phyloP scores from a whole-genome alignment of 2,329 filamentous ascomycete species.

The Pseudonectria buxi region DNA sequence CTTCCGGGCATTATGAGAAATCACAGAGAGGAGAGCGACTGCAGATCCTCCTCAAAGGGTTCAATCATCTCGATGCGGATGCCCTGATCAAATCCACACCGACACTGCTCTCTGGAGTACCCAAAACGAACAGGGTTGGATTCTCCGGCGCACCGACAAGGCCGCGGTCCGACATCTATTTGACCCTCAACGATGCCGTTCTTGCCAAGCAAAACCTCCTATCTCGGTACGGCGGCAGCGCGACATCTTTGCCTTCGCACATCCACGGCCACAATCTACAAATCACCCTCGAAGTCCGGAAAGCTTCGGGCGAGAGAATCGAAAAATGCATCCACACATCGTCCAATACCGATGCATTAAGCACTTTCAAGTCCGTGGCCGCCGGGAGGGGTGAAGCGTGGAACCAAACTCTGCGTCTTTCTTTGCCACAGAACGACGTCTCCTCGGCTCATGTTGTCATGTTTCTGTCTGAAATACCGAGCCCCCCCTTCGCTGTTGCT shows the following conservation, averaged over 20 bases:
- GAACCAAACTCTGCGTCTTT: constrained; percentile 81
- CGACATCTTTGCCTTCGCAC: constrained; percentile 59
- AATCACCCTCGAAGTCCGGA: constrained; percentile 81
- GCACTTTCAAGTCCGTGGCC: constrained; percentile 82
- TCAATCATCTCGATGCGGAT: constrained; percentile 71
- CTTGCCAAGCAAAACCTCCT: constrained; percentile 67
- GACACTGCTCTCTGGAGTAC: constrained; percentile 74
- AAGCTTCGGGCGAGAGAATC: constrained; percentile 69
- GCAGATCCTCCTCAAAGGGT: constrained; percentile 72
- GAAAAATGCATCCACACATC: constrained; percentile 83
- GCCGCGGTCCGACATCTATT: constrained; percentile 86
- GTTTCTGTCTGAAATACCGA: constrained; percentile 79
- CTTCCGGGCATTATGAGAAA: constrained; percentile 67
- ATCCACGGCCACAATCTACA: constrained; percentile 70
- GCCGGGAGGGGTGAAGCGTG: constrained; percentile 73
- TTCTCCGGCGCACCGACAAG: constrained; percentile 89
- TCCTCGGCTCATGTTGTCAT: constrained; percentile 79
- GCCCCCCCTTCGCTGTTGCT: constrained; percentile 81
- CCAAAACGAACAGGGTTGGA: constrained; percentile 79
- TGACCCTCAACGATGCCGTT: constrained; percentile 75
- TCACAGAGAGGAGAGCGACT: constrained; percentile 68
- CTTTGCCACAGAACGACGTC: constrained; percentile 73
- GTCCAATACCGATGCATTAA: constrained; percentile 71
- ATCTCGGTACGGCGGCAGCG: constrained; percentile 64
- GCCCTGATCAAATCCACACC: constrained; percentile 78